A percentile compares a stretch with the other conserved stretches of the same genome.
phyloP scores from a whole-genome alignment of 2,329 filamentous ascomycete genomes.

The Huntiella bhutanensis region DNA sequence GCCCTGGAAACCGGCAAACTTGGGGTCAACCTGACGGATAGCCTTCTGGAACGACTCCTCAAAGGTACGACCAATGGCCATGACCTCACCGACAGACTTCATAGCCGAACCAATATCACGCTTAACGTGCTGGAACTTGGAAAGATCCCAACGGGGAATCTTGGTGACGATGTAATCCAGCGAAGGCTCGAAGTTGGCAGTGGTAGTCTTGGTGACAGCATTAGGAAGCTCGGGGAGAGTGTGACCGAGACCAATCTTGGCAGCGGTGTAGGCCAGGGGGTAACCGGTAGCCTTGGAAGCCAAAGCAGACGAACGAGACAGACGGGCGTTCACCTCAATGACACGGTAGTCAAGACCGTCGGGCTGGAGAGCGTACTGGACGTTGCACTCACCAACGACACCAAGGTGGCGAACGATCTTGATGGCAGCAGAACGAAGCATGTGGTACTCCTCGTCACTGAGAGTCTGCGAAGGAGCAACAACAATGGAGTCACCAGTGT shows the following conservation, averaged over 20 bases:
- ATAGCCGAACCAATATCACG: slow-evolving; percentile 93
- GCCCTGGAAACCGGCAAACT: slow-evolving; percentile 82
- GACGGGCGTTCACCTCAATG: slow-evolving; percentile 96
- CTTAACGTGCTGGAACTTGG: slow-evolving; percentile 98
- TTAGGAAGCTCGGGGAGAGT: slow-evolving; percentile 91
- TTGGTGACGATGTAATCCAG: slow-evolving; percentile 97
- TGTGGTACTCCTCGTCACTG: slow-evolving; percentile 97
- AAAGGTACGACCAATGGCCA: slow-evolving; percentile 96
- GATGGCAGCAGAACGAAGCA: slow-evolving; percentile 92
- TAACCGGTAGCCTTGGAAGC: slow-evolving; percentile 98
- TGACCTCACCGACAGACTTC: slow-evolving; percentile 98
- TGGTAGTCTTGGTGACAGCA: slow-evolving; percentile 95
- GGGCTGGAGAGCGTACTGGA: slow-evolving; percentile 91
- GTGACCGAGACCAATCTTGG: slow-evolving; percentile 94
- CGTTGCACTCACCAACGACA: slow-evolving; percentile 96
- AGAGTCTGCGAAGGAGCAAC: slow-evolving; percentile 93
- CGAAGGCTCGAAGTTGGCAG: slow-evolving; percentile 94
- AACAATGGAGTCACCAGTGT: slow-evolving; percentile 97
- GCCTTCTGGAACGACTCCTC: slow-evolving; percentile 99
- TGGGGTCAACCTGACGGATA: slow-evolving; percentile 87
- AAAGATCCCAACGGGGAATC: slow-evolving; percentile 94
- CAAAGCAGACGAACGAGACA: slow-evolving; percentile 89
- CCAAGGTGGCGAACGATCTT: slow-evolving; percentile 96
- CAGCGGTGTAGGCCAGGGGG: slow-evolving; percentile 88
- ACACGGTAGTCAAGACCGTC: slow-evolving; percentile 96